Conservation (phyloP, 371 early-diverging fungal species). For the Lichtheimia hyalospora region DNA sequence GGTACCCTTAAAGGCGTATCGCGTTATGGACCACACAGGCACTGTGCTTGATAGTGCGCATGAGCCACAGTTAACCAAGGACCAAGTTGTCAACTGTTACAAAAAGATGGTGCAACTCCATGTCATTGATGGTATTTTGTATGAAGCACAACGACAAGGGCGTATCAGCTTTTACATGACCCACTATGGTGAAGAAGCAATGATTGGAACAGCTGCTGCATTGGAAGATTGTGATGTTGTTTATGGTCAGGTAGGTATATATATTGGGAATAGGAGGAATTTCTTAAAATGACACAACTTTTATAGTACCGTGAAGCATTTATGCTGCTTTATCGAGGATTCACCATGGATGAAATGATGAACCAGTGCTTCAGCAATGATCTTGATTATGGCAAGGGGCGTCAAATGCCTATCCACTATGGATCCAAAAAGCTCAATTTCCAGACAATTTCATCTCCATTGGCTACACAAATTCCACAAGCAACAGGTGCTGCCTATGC, state of each 20-base stretch:
- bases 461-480: slow-evolving; percentile 97
- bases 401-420: slow-evolving; percentile 99
- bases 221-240: slow-evolving; percentile 86
- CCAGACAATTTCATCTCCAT: slow-evolving; percentile 96
- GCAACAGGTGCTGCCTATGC: slow-evolving; percentile 97
- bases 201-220: slow-evolving; percentile 91
- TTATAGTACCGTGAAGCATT: slow-evolving; percentile 91
- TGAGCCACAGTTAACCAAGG: slow-evolving; percentile 74
- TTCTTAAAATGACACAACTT: no score
- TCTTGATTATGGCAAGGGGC: slow-evolving; percentile 89
- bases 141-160: slow-evolving; percentile 98
- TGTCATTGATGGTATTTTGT: slow-evolving; percentile 90
- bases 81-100: slow-evolving; percentile 79
- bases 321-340: slow-evolving; percentile 91
- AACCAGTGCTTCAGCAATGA: slow-evolving; percentile 97
- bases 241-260: slow-evolving; percentile 67
- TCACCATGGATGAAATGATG: slow-evolving; percentile 91
- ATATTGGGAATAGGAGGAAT: not conserved
- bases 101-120: slow-evolving; percentile 88
- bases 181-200: slow-evolving; percentile 96
- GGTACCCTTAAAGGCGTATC: slow-evolving; percentile 80
- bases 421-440: slow-evolving; percentile 84
- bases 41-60: slow-evolving; percentile 58
- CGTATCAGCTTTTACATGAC: slow-evolving; percentile 98
- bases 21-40: slow-evolving; percentile 93